Evolutionary conservation across 768 basidiomycete genomes (phyloP).

Genomic region (Pulveroboletus ravenelii): DNA sequence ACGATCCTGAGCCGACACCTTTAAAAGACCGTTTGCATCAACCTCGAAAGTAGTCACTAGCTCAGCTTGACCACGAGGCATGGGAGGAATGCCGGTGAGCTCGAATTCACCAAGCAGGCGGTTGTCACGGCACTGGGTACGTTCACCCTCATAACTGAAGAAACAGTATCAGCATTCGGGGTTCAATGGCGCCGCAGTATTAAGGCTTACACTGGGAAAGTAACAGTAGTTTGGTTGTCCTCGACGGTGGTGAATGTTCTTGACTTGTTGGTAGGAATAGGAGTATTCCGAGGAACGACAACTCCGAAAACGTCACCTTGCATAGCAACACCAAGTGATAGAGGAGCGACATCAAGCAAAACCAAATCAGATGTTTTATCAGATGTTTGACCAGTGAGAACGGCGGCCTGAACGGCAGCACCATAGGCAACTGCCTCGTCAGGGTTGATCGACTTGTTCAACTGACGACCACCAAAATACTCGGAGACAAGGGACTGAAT

Average conservation of each 20-base stretch:
- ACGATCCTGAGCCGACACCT: slow-evolving; percentile 97
- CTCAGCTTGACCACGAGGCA: slow-evolving; percentile 99
- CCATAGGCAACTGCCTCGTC: slow-evolving; percentile 99
- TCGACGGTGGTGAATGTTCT: slow-evolving; percentile 99
- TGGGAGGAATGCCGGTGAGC: slow-evolving; percentile 97
- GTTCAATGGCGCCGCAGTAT: not conserved
- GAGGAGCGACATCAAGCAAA: slow-evolving; percentile 95
- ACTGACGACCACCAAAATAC: slow-evolving; percentile 94
- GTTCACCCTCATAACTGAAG: slow-evolving; percentile 92
- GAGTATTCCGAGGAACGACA: slow-evolving; percentile 98
- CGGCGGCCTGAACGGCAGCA: slow-evolving; percentile 98
- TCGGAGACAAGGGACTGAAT: slow-evolving; percentile 98
- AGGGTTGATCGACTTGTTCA: slow-evolving; percentile 99
- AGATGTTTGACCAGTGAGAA: slow-evolving; percentile 97
- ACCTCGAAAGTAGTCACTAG: slow-evolving; percentile 99
- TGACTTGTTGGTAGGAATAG: slow-evolving; percentile 99
- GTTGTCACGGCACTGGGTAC: slow-evolving; percentile 99
- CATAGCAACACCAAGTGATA: slow-evolving; percentile 99
- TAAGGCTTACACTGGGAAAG: slow-evolving; percentile 87
- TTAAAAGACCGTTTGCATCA: slow-evolving; percentile 98
- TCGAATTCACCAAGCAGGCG: slow-evolving; percentile 99
- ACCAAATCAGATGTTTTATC: slow-evolving; percentile 99
- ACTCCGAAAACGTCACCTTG: slow-evolving; percentile 99
- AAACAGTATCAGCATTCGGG: slow-evolving; percentile 7
- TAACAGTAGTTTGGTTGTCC: slow-evolving; percentile 99